Conservation (phyloP, 2,329 filamentous ascomycete species). For the Polychaeton citri region DNA sequence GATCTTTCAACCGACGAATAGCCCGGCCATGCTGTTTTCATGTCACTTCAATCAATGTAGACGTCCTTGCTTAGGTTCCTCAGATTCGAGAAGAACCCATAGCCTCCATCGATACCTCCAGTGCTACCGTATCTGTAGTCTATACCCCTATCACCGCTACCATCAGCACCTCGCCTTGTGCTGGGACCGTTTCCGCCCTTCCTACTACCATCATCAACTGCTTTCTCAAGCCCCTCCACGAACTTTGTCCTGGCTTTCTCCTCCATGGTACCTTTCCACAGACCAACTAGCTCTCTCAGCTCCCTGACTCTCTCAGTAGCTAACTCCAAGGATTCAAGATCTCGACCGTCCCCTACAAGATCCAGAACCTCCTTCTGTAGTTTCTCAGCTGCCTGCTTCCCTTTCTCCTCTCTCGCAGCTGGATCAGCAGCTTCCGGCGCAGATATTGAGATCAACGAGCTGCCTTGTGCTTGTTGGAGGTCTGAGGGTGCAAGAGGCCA, state of each 20-base stretch:
- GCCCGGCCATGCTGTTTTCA: no score
- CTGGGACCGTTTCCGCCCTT: neutral
- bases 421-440: slow-evolving; percentile 48
- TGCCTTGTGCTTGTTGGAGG: slow-evolving; percentile 59
- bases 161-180: slow-evolving; percentile 47
- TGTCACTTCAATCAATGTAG: slow-evolving; percentile 39
- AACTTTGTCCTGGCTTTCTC: slow-evolving; percentile 74
- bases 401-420: slow-evolving; percentile 71
- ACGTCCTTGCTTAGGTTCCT: slow-evolving; percentile 41
- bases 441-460: slow-evolving; percentile 80
- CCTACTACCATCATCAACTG: slow-evolving; percentile 59
- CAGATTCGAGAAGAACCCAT: slow-evolving; percentile 40
- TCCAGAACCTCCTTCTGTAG: slow-evolving; percentile 59
- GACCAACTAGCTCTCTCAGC: slow-evolving; percentile 58
- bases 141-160: neutral
- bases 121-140: slow-evolving; percentile 2
- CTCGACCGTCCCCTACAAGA: slow-evolving; percentile 43
- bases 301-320: slow-evolving; percentile 64
- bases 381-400: slow-evolving; percentile 61
- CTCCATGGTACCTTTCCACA: slow-evolving; percentile 94
- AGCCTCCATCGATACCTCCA: slow-evolving; percentile 24
- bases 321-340: slow-evolving; percentile 55
- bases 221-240: slow-evolving; percentile 65
- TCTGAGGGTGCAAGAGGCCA: slow-evolving; percentile 87
- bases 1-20: no score